A percentile compares a stretch with the other conserved stretches of the same genome.
phyloP scores from a whole-genome alignment of 495 filamentous ascomycete genomes.

The Penicillium alfredii region DNA sequence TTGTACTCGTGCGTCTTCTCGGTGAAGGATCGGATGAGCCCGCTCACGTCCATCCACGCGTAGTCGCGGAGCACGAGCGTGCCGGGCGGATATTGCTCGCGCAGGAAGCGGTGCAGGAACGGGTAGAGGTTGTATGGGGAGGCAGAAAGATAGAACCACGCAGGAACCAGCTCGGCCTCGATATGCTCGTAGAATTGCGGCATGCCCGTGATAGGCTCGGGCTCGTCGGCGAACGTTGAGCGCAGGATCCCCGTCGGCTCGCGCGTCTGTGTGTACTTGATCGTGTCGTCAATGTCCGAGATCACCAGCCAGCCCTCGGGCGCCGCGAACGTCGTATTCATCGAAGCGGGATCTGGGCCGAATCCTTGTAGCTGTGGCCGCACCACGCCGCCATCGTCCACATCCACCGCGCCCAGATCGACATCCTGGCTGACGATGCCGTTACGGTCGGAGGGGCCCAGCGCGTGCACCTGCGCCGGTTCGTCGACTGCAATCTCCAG shows the following conservation, averaged over 20 bases:
- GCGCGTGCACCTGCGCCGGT: conserved; percentile 37
- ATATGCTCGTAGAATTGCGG: conserved; percentile 71
- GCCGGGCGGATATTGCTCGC: conserved; percentile 64
- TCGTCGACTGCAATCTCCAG: conserved; percentile 47
- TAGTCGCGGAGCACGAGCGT: conserved; percentile 80
- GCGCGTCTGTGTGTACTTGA: conserved; percentile 82
- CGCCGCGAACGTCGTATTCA: conserved; percentile 66
- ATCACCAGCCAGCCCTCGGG: conserved; percentile 83
- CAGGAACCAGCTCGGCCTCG: conserved; percentile 51
- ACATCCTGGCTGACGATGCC: conserved; percentile 62
- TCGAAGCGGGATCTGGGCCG: conserved; percentile 39
- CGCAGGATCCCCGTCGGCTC: conserved; percentile 71
- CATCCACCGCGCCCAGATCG: conserved; percentile 25
- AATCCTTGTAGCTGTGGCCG: conserved; percentile 33
- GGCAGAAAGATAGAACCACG: conserved; percentile 91
- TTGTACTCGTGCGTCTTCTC: conserved; percentile 85
- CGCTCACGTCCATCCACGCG: conserved; percentile 76
- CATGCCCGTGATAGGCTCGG: conserved; percentile 70
- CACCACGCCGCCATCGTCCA: conserved; percentile 25
- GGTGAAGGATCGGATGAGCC: conserved; percentile 73
- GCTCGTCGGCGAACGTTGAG: conserved; percentile 74
- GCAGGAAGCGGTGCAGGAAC: conserved; percentile 67
- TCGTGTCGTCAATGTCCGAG: conserved; percentile 93
- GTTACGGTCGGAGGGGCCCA: conserved; percentile 64
- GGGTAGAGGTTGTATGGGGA: conserved; percentile 93